Evolutionary conservation across 2,329 filamentous ascomycete species (phyloP).

Genomic region (Cytospora paraplurivora): DNA sequence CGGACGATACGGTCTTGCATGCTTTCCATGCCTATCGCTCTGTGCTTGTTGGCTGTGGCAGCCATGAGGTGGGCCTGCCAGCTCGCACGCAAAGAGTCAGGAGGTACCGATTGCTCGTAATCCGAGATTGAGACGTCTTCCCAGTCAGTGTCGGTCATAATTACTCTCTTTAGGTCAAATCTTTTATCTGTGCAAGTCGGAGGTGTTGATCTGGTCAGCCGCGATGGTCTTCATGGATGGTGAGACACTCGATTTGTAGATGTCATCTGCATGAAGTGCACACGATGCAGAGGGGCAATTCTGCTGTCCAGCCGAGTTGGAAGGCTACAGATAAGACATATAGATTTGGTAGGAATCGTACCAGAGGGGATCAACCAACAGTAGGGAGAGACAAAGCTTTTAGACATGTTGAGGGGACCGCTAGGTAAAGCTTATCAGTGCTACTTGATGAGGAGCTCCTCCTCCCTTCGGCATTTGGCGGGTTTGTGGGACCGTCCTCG

Average conservation of each 20-base stretch:
- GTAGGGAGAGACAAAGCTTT: no score
- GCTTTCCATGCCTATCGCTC: conserved; percentile 33
- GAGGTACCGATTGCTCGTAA: conserved; percentile 10
- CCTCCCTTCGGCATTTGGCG: no score
- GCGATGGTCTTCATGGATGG: not conserved
- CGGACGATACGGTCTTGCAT: conserved; percentile 48
- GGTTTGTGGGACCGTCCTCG: no score
- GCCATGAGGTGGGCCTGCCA: conserved; percentile 15
- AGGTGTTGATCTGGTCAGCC: not conserved
- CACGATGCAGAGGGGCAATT: conserved; percentile 11
- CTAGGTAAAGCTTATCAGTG: no score
- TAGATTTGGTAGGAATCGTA: no score
- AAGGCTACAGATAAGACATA: conserved; percentile 1
- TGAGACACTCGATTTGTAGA: not conserved
- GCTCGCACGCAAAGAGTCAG: conserved; percentile 2
- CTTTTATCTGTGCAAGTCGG: not conserved
- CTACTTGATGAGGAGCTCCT: no score
- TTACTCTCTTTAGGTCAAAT: not conserved
- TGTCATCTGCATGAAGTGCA: not conserved
- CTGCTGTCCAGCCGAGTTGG: conserved; percentile 13
- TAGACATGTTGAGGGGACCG: no score
- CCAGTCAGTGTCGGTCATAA: not conserved
- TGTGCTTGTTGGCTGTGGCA: not conserved
- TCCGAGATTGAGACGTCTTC: conserved; percentile 5
- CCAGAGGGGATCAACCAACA: no score